Base-by-base conservation (phyloP, 768 basidiomycete species). In the Lactarius evosmus region DNA sequence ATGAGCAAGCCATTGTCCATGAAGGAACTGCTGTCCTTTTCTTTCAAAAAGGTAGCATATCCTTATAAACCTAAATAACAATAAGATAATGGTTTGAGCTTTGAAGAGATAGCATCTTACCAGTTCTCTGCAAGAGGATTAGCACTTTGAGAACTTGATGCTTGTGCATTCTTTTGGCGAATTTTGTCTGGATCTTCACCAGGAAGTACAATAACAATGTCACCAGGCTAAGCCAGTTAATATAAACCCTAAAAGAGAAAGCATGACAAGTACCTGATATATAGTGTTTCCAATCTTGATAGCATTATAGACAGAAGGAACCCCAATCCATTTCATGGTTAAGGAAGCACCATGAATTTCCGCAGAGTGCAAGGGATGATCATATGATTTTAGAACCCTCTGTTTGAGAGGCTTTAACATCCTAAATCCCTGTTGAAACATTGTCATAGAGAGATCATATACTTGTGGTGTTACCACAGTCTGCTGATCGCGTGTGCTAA, bases 1-100 rank as follows among this genome's bases (percentile, higher is more conserved):
- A 74, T 89, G 89, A 8, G 77, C 74, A 61, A 84, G 79, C 89
- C 89, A 91, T 61, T 87, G 86, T 1, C 81, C 87, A 72, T 91
- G 89, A 60, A 88, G 85, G 74, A 77, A 80, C 69, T 84, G 85
- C 58, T 67, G 67, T 11, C 67, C 73, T 8, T 70, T 60, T 27
- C 76, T 72, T 58, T 86, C 81, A 64, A 81, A 87, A 61, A 91
- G 82, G 67, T 85, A 88, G 4, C 77, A 78, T 46, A 91, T 86
- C n/a, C 77, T 79, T 55, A 83, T 83, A 69, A 91, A 91, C 89
- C 89, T 91, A 33, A 14, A 32, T 4, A 17, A 60, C 17, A 44
- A 16, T 16, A 30, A 17, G 22, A 25, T 50, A 7, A 27, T 29
- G 30, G n/a, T 2, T 27, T 32, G 17, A 50, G 7, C 6, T 17